These are phyloP conservation scores for Myxozyma udenii DNA, from an alignment of 805 yeast species.

Conservation along the genomic window DNA sequence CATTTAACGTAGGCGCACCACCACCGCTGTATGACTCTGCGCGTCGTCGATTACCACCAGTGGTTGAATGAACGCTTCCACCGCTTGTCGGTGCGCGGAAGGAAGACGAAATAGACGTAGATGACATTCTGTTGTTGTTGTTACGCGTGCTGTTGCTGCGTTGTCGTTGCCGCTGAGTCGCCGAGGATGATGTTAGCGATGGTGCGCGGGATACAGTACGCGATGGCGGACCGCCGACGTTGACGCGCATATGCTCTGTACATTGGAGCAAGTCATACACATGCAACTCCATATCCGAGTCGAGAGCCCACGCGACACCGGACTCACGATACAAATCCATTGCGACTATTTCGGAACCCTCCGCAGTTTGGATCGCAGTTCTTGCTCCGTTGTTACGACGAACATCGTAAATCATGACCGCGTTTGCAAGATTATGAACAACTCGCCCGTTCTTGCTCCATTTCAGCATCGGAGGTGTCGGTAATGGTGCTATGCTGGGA, in stretches of 20 bases:
- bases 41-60: neutral
- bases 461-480: conserved; percentile 6
- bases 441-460: conserved; percentile 30
- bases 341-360: conserved; percentile 10
- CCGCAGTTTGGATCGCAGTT: conserved; percentile 10
- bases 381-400: conserved; percentile 25
- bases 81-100: neutral
- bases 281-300: conserved; percentile 15
- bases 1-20: neutral
- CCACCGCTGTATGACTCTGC: neutral
- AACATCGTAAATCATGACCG: conserved; percentile 22
- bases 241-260: conserved; percentile 9
- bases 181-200: neutral
- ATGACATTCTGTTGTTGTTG: neutral
- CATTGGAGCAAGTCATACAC: conserved; percentile 22
- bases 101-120: neutral
- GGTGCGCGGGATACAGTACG: neutral
- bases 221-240: conserved; percentile 5
- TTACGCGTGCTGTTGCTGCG: neutral
- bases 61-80: neutral
- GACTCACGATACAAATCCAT: conserved; percentile 23
- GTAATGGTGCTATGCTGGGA: neutral
- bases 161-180: neutral
- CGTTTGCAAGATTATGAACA: conserved; percentile 9
- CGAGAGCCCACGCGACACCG: conserved; percentile 28